Evolutionary conservation across 208 protist species (phyloP).

Genomic region (Strigomonas culicis): DNA sequence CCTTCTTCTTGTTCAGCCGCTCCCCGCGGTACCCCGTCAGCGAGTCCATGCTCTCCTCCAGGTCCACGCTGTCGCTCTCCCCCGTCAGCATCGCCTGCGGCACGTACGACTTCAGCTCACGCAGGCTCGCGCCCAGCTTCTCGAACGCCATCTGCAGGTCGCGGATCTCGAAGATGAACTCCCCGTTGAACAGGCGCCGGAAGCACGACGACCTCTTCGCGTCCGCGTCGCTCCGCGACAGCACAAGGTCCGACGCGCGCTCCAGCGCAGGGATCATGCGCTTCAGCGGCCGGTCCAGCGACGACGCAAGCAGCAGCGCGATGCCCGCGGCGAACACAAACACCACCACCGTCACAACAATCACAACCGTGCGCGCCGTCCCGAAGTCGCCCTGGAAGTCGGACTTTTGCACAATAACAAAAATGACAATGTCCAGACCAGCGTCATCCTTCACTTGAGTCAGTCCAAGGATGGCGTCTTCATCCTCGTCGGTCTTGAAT

Average conservation of each 20-base stretch:
- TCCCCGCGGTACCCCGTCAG: too few relatives aligned
- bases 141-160: slow-evolving; percentile 37
- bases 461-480: slow-evolving; percentile 45
- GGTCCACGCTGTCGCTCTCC: slow-evolving; percentile 13
- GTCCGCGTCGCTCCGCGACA: slow-evolving; percentile 26
- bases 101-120: slow-evolving; percentile 48
- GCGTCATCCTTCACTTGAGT: slow-evolving; percentile 50
- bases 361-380: slow-evolving; percentile 29
- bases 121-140: slow-evolving; percentile 33
- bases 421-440: slow-evolving; percentile 51
- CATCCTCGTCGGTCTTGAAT: slow-evolving; percentile 32
- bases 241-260: slow-evolving; percentile 45
- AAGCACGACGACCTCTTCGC: slow-evolving; percentile 21
- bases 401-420: slow-evolving; percentile 37
- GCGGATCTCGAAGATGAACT: slow-evolving; percentile 40
- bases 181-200: too few relatives aligned
- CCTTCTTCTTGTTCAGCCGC: slow-evolving; percentile 54
- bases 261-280: slow-evolving; percentile 48
- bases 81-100: slow-evolving; percentile 39
- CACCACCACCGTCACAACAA: slow-evolving; percentile 35
- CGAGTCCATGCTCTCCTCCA: slow-evolving; percentile 17
- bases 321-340: slow-evolving; percentile 40
- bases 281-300: slow-evolving; percentile 39
- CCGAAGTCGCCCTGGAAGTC: slow-evolving; percentile 59
- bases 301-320: slow-evolving; percentile 41